A percentile compares a stretch with the other conserved stretches of the same genome.
Evolutionary conservation across 208 protist genomes (phyloP).

Genomic region (Leishmania braziliensis): DNA sequence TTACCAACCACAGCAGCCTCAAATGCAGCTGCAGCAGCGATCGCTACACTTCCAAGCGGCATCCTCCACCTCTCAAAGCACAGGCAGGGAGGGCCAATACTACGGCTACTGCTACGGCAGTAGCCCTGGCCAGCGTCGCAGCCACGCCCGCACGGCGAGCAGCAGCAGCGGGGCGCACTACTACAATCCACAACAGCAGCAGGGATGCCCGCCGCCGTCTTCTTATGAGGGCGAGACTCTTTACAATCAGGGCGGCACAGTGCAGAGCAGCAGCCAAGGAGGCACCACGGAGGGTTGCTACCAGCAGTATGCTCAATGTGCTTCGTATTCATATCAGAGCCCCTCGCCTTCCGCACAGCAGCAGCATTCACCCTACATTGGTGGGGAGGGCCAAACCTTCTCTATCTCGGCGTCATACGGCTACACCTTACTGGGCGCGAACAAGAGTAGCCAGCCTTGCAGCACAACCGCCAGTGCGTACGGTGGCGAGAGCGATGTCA

Average conservation of each 20-base stretch:
- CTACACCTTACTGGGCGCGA: background rate
- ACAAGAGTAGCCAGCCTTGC: slow-evolving; percentile 2
- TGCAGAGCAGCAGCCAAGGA: slow-evolving; percentile 1
- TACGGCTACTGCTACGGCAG: slow-evolving; percentile 7
- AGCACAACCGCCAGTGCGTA: slow-evolving; percentile 4
- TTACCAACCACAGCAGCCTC: slow-evolving; percentile 19
- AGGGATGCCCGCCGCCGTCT: slow-evolving; percentile 1
- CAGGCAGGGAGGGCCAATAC: background rate
- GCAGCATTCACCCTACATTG: background rate
- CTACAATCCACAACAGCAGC: background rate
- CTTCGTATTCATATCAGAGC: slow-evolving; percentile 8
- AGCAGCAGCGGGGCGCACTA: background rate
- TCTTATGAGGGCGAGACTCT: slow-evolving; percentile 4
- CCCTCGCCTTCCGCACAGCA: background rate
- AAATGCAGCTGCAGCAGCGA: slow-evolving; percentile 13
- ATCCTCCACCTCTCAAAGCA: slow-evolving; percentile 1
- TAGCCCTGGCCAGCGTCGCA: slow-evolving; percentile 1
- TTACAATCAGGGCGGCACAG: background rate
- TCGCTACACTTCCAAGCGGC: background rate
- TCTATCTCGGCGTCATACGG: background rate
- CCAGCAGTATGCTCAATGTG: slow-evolving; percentile 6
- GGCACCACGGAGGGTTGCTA: slow-evolving; percentile 9
- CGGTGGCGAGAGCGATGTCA: slow-evolving; percentile 8
- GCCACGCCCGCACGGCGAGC: slow-evolving; percentile 2
- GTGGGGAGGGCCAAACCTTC: background rate